A percentile compares a stretch with the other conserved stretches of the same genome.
These are phyloP conservation scores for Penicillium sp. DNA, from an alignment of 2,329 filamentous ascomycete species.

Conservation along the genomic window DNA sequence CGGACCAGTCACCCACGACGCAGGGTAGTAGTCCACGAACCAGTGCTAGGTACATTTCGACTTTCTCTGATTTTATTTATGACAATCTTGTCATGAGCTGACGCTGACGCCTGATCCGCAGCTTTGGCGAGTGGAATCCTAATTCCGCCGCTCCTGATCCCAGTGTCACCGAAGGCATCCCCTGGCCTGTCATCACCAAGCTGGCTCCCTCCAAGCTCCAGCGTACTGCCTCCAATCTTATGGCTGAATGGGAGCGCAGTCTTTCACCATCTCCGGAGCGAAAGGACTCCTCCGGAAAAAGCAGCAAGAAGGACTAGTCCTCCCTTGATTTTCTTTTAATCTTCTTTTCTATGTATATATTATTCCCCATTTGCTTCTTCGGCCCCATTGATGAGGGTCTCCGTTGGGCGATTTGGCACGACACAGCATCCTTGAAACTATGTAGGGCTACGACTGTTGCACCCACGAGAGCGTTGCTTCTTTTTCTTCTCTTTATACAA, in stretches of 20 bases:
- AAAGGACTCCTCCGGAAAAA: slow-evolving; percentile 25
- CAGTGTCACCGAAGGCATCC: slow-evolving; percentile 43
- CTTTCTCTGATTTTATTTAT: slow-evolving; percentile 26
- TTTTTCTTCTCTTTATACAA: slow-evolving; percentile 7
- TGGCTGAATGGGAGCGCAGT: slow-evolving; percentile 89
- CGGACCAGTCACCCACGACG: slow-evolving; percentile 46
- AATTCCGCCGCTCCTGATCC: slow-evolving; percentile 29
- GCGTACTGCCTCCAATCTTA: slow-evolving; percentile 77
- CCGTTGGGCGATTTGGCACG: slow-evolving; percentile 21
- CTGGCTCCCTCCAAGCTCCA: slow-evolving; percentile 75
- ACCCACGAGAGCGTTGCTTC: slow-evolving; percentile 31
- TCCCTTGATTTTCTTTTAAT: slow-evolving; percentile 4
- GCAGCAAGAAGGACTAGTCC: slow-evolving; percentile 33
- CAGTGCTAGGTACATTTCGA: slow-evolving; percentile 51
- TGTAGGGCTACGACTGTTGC: slow-evolving; percentile 34
- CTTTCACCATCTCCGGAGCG: slow-evolving; percentile 55
- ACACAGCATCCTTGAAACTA: slow-evolving; percentile 28
- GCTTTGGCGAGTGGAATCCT: slow-evolving; percentile 40
- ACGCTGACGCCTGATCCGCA: slow-evolving; percentile 31
- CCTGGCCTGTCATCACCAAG: slow-evolving; percentile 71
- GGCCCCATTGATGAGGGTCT: slow-evolving; percentile 12
- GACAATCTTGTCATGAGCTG: slow-evolving; percentile 31
- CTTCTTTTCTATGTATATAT: slow-evolving; percentile 22
- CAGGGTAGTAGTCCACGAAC: slow-evolving; percentile 53
- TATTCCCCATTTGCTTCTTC: slow-evolving; percentile 17